Conservation (phyloP, 139 green algal genomes). For the Desmodesmus armatus region DNA sequence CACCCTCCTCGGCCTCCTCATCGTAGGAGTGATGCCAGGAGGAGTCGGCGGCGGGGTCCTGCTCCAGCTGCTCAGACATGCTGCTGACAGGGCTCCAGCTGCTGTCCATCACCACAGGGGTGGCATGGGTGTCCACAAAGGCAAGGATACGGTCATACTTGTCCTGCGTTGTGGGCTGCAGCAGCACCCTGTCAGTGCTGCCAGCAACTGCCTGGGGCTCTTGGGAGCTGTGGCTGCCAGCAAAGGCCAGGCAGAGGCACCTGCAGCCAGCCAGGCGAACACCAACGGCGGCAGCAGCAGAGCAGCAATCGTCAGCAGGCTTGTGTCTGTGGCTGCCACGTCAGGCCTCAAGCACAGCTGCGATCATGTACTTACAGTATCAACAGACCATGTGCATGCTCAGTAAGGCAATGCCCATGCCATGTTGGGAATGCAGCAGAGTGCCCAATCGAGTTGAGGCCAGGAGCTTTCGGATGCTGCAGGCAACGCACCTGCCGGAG, state of each 20-base stretch:
- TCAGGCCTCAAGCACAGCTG: too few relatives aligned
- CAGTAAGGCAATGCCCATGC: too few relatives aligned
- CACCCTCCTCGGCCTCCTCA: constrained; percentile 46
- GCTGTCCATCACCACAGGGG: not conserved
- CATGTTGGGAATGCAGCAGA: too few relatives aligned
- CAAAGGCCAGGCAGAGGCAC: not conserved
- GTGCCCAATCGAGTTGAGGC: too few relatives aligned
- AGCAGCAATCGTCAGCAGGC: too few relatives aligned
- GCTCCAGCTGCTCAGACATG: not conserved
- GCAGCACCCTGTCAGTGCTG: not conserved
- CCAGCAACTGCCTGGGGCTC: not conserved
- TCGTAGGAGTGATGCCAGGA: constrained; percentile 46
- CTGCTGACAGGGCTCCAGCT: not conserved
- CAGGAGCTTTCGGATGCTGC: too few relatives aligned
- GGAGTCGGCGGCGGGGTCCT: not conserved
- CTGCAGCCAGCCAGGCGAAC: not conserved
- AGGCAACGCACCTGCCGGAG: too few relatives aligned
- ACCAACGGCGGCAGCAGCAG: not conserved
- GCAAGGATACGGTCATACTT: constrained; percentile 44
- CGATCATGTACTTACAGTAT: too few relatives aligned
- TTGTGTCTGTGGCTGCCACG: too few relatives aligned
- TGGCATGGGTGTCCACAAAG: constrained; percentile 39
- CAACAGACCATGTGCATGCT: too few relatives aligned
- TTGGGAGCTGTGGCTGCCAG: not conserved
- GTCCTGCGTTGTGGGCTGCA: not conserved